Evolutionary conservation across 805 yeast species (phyloP).

Genomic region (Yamadazyma kitorensis): DNA sequence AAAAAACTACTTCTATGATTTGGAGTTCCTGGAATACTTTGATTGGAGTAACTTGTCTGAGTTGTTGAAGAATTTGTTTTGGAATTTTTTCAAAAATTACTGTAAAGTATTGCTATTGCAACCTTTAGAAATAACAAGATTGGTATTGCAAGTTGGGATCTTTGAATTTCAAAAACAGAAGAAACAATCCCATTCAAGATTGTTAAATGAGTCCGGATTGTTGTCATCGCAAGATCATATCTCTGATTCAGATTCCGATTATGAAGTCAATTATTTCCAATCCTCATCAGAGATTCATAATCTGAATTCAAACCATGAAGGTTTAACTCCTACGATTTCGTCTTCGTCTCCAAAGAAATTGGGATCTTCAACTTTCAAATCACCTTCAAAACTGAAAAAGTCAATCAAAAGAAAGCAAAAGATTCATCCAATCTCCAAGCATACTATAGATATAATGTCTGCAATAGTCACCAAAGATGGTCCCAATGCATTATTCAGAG

Average conservation of each 20-base stretch:
- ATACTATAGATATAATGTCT: constrained; percentile 63
- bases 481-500: constrained; percentile 67
- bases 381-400: constrained; percentile 8
- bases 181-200: constrained; percentile 14
- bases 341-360: constrained; percentile 4
- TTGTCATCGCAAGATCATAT: constrained; percentile 1
- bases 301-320: constrained; percentile 4
- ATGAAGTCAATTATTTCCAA: constrained; percentile 39
- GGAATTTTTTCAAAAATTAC: constrained; percentile 67
- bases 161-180: constrained; percentile 34
- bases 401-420: constrained; percentile 16
- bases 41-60: constrained; percentile 58
- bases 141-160: constrained; percentile 77
- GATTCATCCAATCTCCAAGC: constrained; percentile 58
- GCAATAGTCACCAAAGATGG: constrained; percentile 68
- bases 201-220: constrained; percentile 14
- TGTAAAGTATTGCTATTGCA: constrained; percentile 68
- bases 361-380: constrained; percentile 2
- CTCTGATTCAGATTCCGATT: constrained; percentile 17
- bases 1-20: constrained; percentile 50
- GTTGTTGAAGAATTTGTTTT: constrained; percentile 52
- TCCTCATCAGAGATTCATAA: constrained; percentile 4
- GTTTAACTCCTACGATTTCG: constrained; percentile 1
- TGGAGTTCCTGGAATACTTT: constrained; percentile 65
- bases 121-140: constrained; percentile 82